Percentiles rank a stretch among this genome's conserved stretches.
Conservation (phyloP, 179 eudicot species). For the Silene vulgaris region DNA sequence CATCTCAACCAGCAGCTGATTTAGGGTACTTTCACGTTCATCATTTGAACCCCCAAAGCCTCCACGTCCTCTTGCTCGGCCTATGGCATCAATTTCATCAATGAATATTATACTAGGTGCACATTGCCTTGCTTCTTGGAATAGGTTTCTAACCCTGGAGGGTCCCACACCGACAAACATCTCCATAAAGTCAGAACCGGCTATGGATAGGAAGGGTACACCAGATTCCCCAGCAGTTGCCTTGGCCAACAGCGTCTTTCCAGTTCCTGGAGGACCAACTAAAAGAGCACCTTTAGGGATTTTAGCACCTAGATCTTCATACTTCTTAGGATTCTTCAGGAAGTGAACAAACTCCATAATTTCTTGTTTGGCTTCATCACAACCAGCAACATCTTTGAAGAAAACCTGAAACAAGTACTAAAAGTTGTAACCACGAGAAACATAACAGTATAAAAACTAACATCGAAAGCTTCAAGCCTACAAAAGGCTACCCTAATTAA, state of each 20-base stretch:
- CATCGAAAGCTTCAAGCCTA: neutral
- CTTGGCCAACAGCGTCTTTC: slow-evolving; percentile 77
- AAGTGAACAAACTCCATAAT: slow-evolving; percentile 76
- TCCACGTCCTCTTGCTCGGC: slow-evolving; percentile 74
- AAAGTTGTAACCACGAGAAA: slow-evolving; percentile 4
- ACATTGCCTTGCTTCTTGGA: slow-evolving; percentile 69
- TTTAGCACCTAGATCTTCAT: slow-evolving; percentile 65
- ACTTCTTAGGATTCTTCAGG: slow-evolving; percentile 64
- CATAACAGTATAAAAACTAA: neutral
- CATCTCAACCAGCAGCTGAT: slow-evolving; percentile 82
- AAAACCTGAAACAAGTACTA: slow-evolving; percentile 34
- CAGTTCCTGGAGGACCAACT: slow-evolving; percentile 91
- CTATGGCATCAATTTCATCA: slow-evolving; percentile 88
- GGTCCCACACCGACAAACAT: slow-evolving; percentile 88
- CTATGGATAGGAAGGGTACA: slow-evolving; percentile 68
- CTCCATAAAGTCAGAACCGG: slow-evolving; percentile 85
- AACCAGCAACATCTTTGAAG: slow-evolving; percentile 75
- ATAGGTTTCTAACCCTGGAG: slow-evolving; percentile 68
- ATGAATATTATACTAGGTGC: slow-evolving; percentile 80
- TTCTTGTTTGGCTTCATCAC: slow-evolving; percentile 72
- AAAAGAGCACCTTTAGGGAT: slow-evolving; percentile 72
- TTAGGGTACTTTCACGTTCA: slow-evolving; percentile 79
- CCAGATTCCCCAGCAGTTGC: slow-evolving; percentile 88
- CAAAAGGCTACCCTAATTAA: neutral
- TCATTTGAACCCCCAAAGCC: slow-evolving; percentile 59